Percentiles rank a stretch among this genome's conserved stretches.
Conservation (phyloP, 2,329 filamentous ascomycete genomes). For the Penicillium brevicompactum region DNA sequence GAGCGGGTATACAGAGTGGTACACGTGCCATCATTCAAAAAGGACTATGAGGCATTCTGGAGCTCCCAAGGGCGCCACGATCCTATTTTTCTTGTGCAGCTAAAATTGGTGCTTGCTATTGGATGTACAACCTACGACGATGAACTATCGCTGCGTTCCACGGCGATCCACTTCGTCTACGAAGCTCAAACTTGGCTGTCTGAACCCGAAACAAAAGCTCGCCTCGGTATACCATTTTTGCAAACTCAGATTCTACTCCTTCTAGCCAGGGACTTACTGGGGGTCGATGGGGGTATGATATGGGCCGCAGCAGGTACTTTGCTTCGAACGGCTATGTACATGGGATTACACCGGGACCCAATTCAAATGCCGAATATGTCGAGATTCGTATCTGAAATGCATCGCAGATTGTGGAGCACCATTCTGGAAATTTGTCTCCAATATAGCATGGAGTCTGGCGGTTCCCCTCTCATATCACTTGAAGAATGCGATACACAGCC, state of each 20-base stretch:
- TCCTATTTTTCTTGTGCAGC: conserved; percentile 54
- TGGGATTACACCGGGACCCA: conserved; percentile 47
- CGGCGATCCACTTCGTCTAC: conserved; percentile 58
- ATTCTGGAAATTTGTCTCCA: conserved; percentile 42
- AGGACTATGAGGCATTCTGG: conserved; percentile 60
- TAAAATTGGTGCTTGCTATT: conserved; percentile 62
- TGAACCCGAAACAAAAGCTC: conserved; percentile 56
- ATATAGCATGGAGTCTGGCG: conserved; percentile 39
- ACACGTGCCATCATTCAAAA: conserved; percentile 58
- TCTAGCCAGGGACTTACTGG: conserved; percentile 38
- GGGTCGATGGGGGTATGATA: conserved; percentile 37
- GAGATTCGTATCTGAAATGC: conserved; percentile 27
- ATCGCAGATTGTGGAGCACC: conserved; percentile 34
- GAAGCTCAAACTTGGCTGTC: conserved; percentile 60
- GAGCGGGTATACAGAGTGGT: conserved; percentile 60
- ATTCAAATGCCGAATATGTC: conserved; percentile 28
- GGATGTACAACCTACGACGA: conserved; percentile 56
- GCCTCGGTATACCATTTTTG: conserved; percentile 53
- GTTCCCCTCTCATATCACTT: conserved; percentile 36
- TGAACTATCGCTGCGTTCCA: conserved; percentile 51
- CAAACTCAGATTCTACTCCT: conserved; percentile 48
- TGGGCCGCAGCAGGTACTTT: conserved; percentile 44
- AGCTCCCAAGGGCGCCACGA: conserved; percentile 27
- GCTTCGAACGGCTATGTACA: conserved; percentile 41
- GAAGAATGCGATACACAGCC: conserved; percentile 42